Base-by-base conservation (phyloP, 495 filamentous ascomycete species). In the Hypoxylon crocopeplum region DNA sequence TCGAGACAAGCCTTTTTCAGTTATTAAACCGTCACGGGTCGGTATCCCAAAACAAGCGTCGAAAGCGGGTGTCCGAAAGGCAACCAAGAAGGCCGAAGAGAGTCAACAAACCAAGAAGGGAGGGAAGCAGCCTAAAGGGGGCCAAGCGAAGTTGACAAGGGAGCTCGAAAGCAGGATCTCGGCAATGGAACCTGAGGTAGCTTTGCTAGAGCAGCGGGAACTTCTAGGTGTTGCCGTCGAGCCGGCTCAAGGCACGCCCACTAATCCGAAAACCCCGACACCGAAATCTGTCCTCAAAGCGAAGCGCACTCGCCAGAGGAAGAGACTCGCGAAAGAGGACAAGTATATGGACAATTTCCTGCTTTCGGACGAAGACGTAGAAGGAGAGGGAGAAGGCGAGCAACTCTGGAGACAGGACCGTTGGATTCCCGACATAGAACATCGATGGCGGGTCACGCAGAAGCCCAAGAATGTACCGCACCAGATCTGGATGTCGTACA, bases 401-500 rank as follows among this genome's bases (percentile, higher is more conserved):
- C 21, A 3, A n/a, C 41, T 61, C 2, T 33, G n/a, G 21, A 40
- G 62, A 39, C 40, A 10, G 5, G 62, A 61, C 5, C 62, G 62
- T 1, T 66, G 62, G 62, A 52, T 66, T 8, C 62, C 62, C 1
- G 51, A 56, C 7, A 48, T 66, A 21, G 52, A 61, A 29, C 41
- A 60, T 22, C 50, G 62, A 32, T 12, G 40, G 5, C 62, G 62
- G 20, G 27, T 22, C 7, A 2, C 22, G 5, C 7, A 7, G 16
- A 66, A 51, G 42, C 62, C 62, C 5, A 30, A n/a, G 17, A 32
- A 29, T 6, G 37, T 66, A 2, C 56, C 62, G 0, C 29, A 41
- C 6, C 40, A 47, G 12, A 10, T 61, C 5, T 66, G 62, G 62
- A 66, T 66, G 62, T 47, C 56, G 7, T 66, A 61, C 17, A 48